Evolutionary conservation across 2,329 filamentous ascomycete genomes (phyloP).

Genomic region (Arthrobotrys musiformis): DNA sequence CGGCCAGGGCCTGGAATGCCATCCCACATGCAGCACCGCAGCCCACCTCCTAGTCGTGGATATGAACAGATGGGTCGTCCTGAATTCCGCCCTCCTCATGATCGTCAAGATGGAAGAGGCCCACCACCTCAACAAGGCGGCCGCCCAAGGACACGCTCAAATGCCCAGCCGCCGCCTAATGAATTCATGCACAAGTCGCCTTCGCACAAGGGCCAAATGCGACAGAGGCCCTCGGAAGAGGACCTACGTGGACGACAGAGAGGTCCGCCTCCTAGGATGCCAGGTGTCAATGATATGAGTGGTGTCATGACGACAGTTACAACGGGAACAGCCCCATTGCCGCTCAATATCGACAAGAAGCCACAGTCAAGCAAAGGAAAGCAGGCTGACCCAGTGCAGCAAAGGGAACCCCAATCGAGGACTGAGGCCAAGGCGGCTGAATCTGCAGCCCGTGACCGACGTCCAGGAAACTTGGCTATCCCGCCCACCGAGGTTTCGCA

Average conservation of each 20-base stretch:
- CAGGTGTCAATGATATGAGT: constrained; percentile 21
- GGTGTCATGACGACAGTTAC: constrained; percentile 48
- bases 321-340: constrained; percentile 18
- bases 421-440: constrained; percentile 13
- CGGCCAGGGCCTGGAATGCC: constrained; percentile 41
- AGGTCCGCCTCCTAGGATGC: constrained; percentile 39
- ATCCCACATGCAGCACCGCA: constrained; percentile 34
- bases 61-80: constrained; percentile 13
- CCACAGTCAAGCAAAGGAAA: constrained; percentile 9
- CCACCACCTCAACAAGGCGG: constrained; percentile 23
- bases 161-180: constrained; percentile 43
- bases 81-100: constrained; percentile 48
- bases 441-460: background rate
- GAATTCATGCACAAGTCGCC: constrained; percentile 34
- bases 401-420: constrained; percentile 11
- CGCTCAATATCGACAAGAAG: constrained; percentile 36
- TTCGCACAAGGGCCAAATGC: constrained; percentile 26
- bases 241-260: constrained; percentile 39
- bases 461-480: constrained; percentile 38
- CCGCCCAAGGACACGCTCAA: constrained; percentile 40
- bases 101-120: constrained; percentile 32
- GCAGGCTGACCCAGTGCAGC: constrained; percentile 2
- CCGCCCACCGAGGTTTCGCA: constrained; percentile 18
- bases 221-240: constrained; percentile 46
- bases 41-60: constrained; percentile 25